Percentiles rank a stretch among this genome's conserved stretches.
Conservation (phyloP, 2,329 filamentous ascomycete species). For the Venturiaceae sp. region DNA sequence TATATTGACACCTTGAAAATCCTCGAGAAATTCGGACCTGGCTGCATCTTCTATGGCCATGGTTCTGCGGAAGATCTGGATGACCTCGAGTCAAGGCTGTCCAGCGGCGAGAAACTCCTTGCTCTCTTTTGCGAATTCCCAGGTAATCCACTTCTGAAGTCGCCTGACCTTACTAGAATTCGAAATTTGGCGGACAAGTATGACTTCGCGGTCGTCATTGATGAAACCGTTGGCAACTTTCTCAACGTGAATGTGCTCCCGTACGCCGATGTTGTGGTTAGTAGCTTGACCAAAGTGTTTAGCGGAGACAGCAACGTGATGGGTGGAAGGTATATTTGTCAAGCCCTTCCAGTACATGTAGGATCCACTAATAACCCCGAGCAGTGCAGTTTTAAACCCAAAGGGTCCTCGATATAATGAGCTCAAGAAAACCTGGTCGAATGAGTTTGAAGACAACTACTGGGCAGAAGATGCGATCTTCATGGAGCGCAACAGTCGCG, state of each 20-base stretch:
- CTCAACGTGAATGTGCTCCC: constrained; percentile 90
- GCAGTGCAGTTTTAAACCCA: constrained; percentile 51
- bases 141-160: constrained; percentile 78
- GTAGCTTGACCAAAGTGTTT: constrained; percentile 93
- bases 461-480: constrained; percentile 94
- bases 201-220: constrained; percentile 82
- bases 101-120: constrained; percentile 65
- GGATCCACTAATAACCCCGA: not conserved
- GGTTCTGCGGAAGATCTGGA: constrained; percentile 71
- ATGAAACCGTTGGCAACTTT: constrained; percentile 95
- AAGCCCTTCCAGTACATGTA: not conserved
- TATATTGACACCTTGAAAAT: constrained; percentile 97
- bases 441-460: constrained; percentile 76
- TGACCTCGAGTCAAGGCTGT: constrained; percentile 64
- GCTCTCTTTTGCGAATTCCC: constrained; percentile 93
- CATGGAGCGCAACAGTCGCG: constrained; percentile 90
- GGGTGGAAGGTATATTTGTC: constrained; percentile 57
- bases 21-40: constrained; percentile 85
- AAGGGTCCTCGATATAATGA: constrained; percentile 58
- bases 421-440: constrained; percentile 56
- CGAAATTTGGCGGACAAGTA: constrained; percentile 69
- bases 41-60: constrained; percentile 78
- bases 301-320: constrained; percentile 97
- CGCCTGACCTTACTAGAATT: constrained; percentile 78
- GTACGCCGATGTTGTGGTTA: constrained; percentile 84